phyloP scores from a whole-genome alignment of 106 monocot species.

The Allium cepa region DNA sequence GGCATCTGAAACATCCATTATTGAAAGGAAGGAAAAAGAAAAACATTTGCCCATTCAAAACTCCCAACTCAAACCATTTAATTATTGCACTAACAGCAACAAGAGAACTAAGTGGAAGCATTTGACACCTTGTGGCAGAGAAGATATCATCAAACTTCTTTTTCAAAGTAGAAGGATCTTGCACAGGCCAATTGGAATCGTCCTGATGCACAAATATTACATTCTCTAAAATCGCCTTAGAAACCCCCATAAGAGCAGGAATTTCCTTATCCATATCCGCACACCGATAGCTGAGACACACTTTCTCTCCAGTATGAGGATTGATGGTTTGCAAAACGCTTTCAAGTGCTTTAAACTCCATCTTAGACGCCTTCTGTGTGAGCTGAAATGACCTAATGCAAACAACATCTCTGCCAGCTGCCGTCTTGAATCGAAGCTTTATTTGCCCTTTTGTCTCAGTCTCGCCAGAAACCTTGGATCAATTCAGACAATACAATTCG shows the following conservation, averaged over 20 bases:
- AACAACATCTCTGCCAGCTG: conserved; percentile 94
- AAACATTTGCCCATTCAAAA: too few relatives aligned
- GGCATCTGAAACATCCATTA: too few relatives aligned
- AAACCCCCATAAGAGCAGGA: conserved; percentile 92
- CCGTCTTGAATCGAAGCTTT: conserved; percentile 96
- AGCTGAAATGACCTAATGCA: conserved; percentile 97
- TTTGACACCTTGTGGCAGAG: conserved; percentile 80
- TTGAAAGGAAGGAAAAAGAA: too few relatives aligned
- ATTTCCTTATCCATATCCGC: conserved; percentile 99
- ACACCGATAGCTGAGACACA: conserved; percentile 96
- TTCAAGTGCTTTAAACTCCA: conserved; percentile 99
- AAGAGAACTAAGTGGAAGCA: neutral
- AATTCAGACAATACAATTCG: neutral
- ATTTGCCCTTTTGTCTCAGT: conserved; percentile 99
- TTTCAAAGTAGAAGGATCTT: conserved; percentile 93
- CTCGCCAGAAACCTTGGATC: conserved; percentile 75
- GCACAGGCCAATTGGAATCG: conserved; percentile 98
- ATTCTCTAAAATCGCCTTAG: conserved; percentile 94
- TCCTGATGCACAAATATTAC: conserved; percentile 99
- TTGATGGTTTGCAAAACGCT: conserved; percentile 99
- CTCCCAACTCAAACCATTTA: too few relatives aligned
- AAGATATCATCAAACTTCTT: conserved; percentile 99
- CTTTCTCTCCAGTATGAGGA: conserved; percentile 95
- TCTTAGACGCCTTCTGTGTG: conserved; percentile 95
- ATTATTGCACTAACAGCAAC: neutral